Evolutionary conservation across 1,284 basidiomycete genomes (phyloP).

Genomic region (Kwoniella shivajii): DNA sequence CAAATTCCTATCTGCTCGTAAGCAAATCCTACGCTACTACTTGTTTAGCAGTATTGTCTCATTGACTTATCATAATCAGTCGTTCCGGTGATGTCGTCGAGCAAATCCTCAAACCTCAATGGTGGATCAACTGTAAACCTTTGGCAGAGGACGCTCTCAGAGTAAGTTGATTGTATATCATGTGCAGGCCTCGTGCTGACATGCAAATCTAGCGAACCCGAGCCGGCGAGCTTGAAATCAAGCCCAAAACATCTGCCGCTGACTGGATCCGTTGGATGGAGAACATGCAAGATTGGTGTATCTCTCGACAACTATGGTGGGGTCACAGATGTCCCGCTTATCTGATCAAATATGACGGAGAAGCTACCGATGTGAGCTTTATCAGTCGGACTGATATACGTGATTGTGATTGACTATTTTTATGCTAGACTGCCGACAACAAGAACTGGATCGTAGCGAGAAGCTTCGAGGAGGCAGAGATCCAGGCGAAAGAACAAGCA

Average conservation of each 20-base stretch:
- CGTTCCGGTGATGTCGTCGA: constrained; percentile 98
- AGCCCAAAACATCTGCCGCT: constrained; percentile 81
- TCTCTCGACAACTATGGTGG: constrained; percentile 99
- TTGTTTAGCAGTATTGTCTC: background rate
- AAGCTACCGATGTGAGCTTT: constrained; percentile 67
- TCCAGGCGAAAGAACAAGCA: constrained; percentile 74
- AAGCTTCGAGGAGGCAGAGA: constrained; percentile 74
- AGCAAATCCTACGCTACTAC: constrained; percentile 36
- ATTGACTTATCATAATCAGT: constrained; percentile 51
- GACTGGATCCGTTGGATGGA: constrained; percentile 99
- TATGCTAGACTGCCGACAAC: constrained; percentile 64
- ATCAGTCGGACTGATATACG: background rate
- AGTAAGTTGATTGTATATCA: constrained; percentile 54
- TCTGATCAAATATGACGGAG: constrained; percentile 83
- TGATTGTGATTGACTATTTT: background rate
- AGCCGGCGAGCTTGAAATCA: constrained; percentile 80
- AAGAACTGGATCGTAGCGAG: constrained; percentile 92
- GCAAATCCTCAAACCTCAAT: constrained; percentile 94
- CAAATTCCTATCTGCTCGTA: constrained; percentile 86
- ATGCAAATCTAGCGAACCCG: constrained; percentile 68
- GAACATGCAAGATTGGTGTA: constrained; percentile 97
- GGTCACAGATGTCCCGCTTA: constrained; percentile 96
- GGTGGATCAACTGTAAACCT: constrained; percentile 96
- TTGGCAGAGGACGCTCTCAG: constrained; percentile 87
- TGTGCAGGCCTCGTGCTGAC: constrained; percentile 2